Base-by-base conservation (phyloP, 768 basidiomycete species). In the Hericium alpestre region DNA sequence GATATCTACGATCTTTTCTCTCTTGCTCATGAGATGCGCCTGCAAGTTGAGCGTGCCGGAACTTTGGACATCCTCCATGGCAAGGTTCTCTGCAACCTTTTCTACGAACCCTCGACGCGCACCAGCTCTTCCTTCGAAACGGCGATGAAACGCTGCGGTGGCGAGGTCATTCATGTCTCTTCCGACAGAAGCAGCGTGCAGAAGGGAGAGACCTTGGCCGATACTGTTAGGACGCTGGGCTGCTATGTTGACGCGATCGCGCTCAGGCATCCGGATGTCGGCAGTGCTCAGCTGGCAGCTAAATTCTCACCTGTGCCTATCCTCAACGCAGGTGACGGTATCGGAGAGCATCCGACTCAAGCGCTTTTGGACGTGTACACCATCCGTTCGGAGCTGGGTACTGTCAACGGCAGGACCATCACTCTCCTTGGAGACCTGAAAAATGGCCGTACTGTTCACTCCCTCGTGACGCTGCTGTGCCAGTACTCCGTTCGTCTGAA, bases 101-200 rank as follows among this genome's bases (percentile, higher is more conserved):
- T 99, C 78, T 99, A 93, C 69, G 96, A 99, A 69, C 90, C 95
- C 1, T 96, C 93, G 2, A 99, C 96, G 2, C 80, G 96, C 38
- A 99, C 96, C 3, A 93, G 90, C 60, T 80, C 88, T 4, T 97
- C 95, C 9, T 99, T 99, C 65, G 95, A 99, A 67, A 87, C 95
- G 2, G 96, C 96, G 11, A 99, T 98, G 96, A 95, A 96, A 70
- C 83, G 96, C 52, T 93, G 93, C 65, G 96, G 96, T 25, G 96
- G 96, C 18, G 84, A 94, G 65, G 95, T 97, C 40, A 85, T 96
- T n/a, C 79, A 87, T 56, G 80, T 97, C 56, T 80, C 79, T 43
- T 81, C 81, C 2, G 90, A 92, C 54, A 77, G 79, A 1, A 94
- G 93, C 3, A 96, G 93, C 0, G 91, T 96, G 47, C 76, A 79